Conservation (phyloP, 345 rosid genomes). For the Gossypium stocksii region DNA sequence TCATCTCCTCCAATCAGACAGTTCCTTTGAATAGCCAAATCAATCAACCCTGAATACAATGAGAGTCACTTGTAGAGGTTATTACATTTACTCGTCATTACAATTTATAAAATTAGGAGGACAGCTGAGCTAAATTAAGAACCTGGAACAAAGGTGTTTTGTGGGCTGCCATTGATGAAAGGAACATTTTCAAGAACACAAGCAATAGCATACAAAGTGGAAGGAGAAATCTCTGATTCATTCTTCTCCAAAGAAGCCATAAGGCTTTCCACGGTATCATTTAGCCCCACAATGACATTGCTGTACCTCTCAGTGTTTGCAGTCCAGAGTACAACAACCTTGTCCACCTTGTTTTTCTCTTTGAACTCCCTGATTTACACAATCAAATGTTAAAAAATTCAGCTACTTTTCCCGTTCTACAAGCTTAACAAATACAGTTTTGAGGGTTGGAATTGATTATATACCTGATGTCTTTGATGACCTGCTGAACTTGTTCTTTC, state of each 20-base stretch:
- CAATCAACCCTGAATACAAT: slow-evolving; percentile 63
- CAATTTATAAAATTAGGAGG: background rate
- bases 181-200: slow-evolving; percentile 84
- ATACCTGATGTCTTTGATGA: slow-evolving; percentile 83
- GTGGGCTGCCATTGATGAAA: slow-evolving; percentile 97
- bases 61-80: background rate
- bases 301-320: slow-evolving; percentile 99
- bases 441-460: background rate
- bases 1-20: slow-evolving; percentile 95
- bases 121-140: background rate
- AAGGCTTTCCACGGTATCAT: slow-evolving; percentile 85
- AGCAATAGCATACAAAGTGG: slow-evolving; percentile 85
- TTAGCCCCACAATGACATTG: slow-evolving; percentile 71
- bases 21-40: slow-evolving; percentile 75
- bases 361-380: slow-evolving; percentile 65
- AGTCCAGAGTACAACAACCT: slow-evolving; percentile 89
- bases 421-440: background rate
- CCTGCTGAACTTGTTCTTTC: slow-evolving; percentile 74
- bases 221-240: slow-evolving; percentile 92
- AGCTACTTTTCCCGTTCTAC: background rate
- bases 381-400: background rate
- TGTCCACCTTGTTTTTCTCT: slow-evolving; percentile 80
- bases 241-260: slow-evolving; percentile 71
- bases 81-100: background rate
- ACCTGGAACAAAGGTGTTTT: slow-evolving; percentile 99